These are phyloP conservation scores for Leucocoprinus birnbaumii DNA, from an alignment of 768 basidiomycete species.

Conservation along the genomic window DNA sequence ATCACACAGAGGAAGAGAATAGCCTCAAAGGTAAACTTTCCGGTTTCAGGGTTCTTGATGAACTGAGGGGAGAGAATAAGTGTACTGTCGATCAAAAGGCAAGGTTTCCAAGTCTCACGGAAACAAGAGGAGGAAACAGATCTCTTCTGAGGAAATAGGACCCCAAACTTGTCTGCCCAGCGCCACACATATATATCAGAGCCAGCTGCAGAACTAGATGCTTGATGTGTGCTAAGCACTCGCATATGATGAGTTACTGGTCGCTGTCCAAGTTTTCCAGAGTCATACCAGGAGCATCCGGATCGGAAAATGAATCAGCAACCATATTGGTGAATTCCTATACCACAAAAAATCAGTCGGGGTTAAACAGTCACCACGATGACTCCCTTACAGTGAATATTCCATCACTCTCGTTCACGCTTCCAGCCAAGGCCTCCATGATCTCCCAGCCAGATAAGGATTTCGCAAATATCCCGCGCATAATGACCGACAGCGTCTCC, in stretches of 20 bases:
- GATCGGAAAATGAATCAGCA: conserved; percentile 42
- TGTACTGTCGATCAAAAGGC: too few species aligned
- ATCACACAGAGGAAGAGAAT: conserved; percentile 58
- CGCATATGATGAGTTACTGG: neutral
- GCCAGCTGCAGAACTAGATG: conserved; percentile 57
- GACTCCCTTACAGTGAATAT: conserved; percentile 39
- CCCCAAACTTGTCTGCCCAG: conserved; percentile 64
- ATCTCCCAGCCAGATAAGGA: conserved; percentile 67
- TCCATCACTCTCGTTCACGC: conserved; percentile 52
- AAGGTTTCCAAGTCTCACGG: conserved; percentile 28
- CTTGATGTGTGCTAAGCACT: conserved; percentile 37
- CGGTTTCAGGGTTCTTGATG: conserved; percentile 51
- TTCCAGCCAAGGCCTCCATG: conserved; percentile 67
- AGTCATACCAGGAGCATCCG: conserved; percentile 39
- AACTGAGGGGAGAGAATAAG: conserved; percentile 33
- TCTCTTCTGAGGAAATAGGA: conserved; percentile 68
- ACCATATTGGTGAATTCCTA: conserved; percentile 52
- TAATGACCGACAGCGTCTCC: conserved; percentile 45
- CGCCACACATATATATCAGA: conserved; percentile 54
- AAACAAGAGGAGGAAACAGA: conserved; percentile 51
- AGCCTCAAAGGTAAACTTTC: conserved; percentile 57
- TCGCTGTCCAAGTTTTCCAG: neutral
- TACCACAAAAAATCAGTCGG: neutral
- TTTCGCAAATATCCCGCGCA: conserved; percentile 51
- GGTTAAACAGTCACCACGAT: neutral